Evolutionary conservation across 352 stramenopile species (phyloP), one percentile per base, ranked within the genome.

Genomic region (Pythium pyrilobum): DNA sequence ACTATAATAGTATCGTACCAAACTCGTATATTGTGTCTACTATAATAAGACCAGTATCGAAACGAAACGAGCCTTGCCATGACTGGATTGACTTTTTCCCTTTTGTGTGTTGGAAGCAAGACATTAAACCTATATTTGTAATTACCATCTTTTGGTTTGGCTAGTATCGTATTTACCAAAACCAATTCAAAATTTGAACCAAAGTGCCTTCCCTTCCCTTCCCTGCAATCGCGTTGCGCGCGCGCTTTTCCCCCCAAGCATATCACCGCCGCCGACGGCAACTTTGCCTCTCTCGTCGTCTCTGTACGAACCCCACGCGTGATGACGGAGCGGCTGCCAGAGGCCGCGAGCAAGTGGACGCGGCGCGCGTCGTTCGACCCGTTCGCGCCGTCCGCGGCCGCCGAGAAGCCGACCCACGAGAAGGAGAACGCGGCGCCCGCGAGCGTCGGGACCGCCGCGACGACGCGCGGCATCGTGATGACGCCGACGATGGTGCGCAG

Each of bases 401-500:
- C 38, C 9, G 18, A 40, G 28, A 28, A 40, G 9, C 15, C 1
- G 32, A 34, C 34, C 31, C 8, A 36, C 31, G 37, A 45, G 36
- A 56, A 56, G 28, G 49, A 56, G 37, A 56, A 56, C 28, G n/a
- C 25, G 8, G 49, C 49, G 28, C 49, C 49, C 3, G 5, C 33
- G 21, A 18, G n/a, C 11, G 6, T 13, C 36, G 18, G 15, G 10
- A 24, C 16, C 36, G 5, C n/a, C n/a, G n/a, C n/a, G n/a, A n/a
- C n/a, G 36, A 42, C 16, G 0, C 44, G 24, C 44, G 44, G 47
- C 47, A 27, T 54, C 25, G 33, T 45, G 23, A 36, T 54, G 23
- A 54, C 47, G 47, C 47, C 47, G 21, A 45, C 21, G 16, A 44
- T 54, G 33, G 47, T 54, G 36, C 47, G 47, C n/a, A n/a, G n/a